Base-by-base conservation (phyloP, 2,329 filamentous ascomycete species). In the Fonsecaea multimorphosa region DNA sequence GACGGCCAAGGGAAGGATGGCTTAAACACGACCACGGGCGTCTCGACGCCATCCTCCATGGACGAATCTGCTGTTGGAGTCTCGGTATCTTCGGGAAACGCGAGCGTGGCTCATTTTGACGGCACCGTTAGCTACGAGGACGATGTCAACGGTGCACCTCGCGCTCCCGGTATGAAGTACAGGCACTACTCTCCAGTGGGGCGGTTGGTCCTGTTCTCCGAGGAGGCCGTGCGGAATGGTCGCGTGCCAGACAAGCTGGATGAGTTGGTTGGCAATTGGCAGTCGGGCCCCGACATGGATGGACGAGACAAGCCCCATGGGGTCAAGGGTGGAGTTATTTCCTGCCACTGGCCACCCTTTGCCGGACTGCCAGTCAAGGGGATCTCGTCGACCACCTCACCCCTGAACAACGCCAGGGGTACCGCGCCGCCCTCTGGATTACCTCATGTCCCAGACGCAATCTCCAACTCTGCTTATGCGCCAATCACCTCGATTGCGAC, bases 101-200 rank as follows among this genome's bases (percentile, higher is more conserved):
- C 29, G n/a, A 14, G 8, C 19, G n/a, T 24, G 44, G 12, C 49
- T 11, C 8, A 60, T 31, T 36, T 22, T 4, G 51, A 38, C 38
- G 22, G 38, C n/a, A n/a, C 2, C 34, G n/a, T 38, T 12, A 68
- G 38, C 16, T 63, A 70, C 36, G 57, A 56, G 22, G 64, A 68
- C 16, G 66, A 68, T 22, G 46, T 61, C 14, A 65, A 62, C 12
- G 68, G 58, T 3, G 84, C 85, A 9, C 95, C 95, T 0, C 85
- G 92, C 63, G 95, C 95, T 0, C 95, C 95, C 0, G 95, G 95
- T 0, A 99, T 99, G 95, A 99, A 99, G 79, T 99, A 99, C 77
- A 92, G 95, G 75, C 95, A 99, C 76, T 99, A 99, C 75, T 96
- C 93, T 51, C 95, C 95, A 0, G 91, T 89, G 76, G 96, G 95